phyloP scores from a whole-genome alignment of 495 filamentous ascomycete species.

The Penicillium goetzii region DNA sequence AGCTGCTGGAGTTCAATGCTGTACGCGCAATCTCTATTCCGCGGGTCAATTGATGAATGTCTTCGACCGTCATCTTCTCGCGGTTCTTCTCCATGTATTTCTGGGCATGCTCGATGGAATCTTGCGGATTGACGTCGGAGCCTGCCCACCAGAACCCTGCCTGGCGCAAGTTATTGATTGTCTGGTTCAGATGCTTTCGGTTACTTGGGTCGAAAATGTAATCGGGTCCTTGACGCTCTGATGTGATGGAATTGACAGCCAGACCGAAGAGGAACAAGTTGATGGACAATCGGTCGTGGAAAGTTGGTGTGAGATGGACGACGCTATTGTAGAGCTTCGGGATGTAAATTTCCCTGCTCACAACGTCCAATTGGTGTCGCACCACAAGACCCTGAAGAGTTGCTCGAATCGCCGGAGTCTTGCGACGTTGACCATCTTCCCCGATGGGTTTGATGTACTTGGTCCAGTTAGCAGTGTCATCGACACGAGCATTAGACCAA shows the following conservation, averaged over 20 bases:
- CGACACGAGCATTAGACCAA: conserved; percentile 62
- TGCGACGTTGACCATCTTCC: conserved; percentile 55
- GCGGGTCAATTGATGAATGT: conserved; percentile 60
- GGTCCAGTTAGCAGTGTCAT: conserved; percentile 66
- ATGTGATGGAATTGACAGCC: conserved; percentile 86
- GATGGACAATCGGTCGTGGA: conserved; percentile 79
- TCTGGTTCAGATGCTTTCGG: conserved; percentile 59
- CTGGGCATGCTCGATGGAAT: conserved; percentile 63
- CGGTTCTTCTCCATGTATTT: conserved; percentile 63
- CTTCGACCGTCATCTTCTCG: conserved; percentile 57
- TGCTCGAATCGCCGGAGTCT: conserved; percentile 64
- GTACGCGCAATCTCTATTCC: conserved; percentile 65
- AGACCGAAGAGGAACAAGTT: conserved; percentile 84
- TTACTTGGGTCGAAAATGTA: conserved; percentile 86
- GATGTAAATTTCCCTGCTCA: conserved; percentile 64
- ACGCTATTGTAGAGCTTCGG: conserved; percentile 73
- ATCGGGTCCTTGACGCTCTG: conserved; percentile 77
- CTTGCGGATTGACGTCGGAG: conserved; percentile 65
- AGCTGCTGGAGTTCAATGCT: conserved; percentile 62
- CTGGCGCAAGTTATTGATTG: conserved; percentile 80
- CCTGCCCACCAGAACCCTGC: conserved; percentile 92
- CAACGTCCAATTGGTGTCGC: conserved; percentile 72
- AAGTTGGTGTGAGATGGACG: conserved; percentile 76
- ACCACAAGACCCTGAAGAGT: conserved; percentile 79
- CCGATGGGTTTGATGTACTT: conserved; percentile 72